Evolutionary conservation across 805 yeast species (phyloP).

Genomic region (Yamadazyma insecticola): DNA sequence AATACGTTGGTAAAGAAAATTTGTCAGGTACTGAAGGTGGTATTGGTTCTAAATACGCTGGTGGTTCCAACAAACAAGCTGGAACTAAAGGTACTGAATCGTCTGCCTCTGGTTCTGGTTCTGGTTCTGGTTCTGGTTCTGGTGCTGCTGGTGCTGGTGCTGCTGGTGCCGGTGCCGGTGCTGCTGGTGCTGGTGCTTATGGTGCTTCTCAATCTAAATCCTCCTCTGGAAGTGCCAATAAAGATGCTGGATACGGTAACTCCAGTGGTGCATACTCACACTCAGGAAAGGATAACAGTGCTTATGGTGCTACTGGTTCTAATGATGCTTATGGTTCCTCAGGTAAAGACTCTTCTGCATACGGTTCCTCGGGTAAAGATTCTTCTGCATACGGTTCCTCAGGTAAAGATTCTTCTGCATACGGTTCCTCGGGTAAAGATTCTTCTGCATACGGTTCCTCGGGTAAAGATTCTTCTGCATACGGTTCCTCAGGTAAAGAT

Average conservation of each 20-base stretch:
- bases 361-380: constrained; percentile 14
- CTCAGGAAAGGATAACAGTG: constrained; percentile 6
- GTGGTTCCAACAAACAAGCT: constrained; percentile 9
- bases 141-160: constrained; percentile 10
- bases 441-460: constrained; percentile 10
- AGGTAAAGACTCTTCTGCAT: constrained; percentile 4
- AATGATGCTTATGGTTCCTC: constrained; percentile 6
- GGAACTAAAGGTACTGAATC: constrained; percentile 10
- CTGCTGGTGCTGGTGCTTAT: constrained; percentile 7
- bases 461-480: constrained; percentile 6
- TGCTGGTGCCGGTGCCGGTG: constrained; percentile 10
- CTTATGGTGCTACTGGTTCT: constrained; percentile 12
- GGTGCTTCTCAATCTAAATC: constrained; percentile 5
- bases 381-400: constrained; percentile 14
- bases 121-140: constrained; percentile 10
- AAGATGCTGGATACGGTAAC: constrained; percentile 5
- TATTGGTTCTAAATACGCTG: constrained; percentile 20
- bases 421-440: constrained; percentile 9
- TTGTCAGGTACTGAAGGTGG: constrained; percentile 26
- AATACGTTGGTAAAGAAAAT: constrained; percentile 15
- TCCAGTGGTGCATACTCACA: constrained; percentile 11
- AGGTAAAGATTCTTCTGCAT: constrained; percentile 8
- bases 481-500: constrained; percentile 7
- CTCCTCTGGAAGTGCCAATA: constrained; percentile 4
- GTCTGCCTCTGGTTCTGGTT: constrained; percentile 8